Conservation (phyloP, 208 protist genomes). For the Zelonia costaricensis region DNA sequence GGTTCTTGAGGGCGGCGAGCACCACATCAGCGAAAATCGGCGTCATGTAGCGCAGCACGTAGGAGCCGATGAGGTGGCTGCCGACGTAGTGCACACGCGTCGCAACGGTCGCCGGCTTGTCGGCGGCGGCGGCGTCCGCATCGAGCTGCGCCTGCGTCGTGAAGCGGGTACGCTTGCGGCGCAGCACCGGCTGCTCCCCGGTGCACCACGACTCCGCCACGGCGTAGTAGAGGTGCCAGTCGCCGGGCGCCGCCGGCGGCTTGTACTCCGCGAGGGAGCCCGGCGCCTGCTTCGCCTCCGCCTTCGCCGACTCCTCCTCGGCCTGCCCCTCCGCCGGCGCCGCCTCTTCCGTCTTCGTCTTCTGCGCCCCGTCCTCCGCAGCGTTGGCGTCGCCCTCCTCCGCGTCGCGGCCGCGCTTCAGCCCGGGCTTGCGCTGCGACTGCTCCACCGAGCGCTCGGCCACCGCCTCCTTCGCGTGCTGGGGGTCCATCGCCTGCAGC, state of each 20-base stretch:
- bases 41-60: slow-evolving; percentile 63
- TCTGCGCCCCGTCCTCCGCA: slow-evolving; percentile 15
- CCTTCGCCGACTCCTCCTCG: not conserved
- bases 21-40: slow-evolving; percentile 75
- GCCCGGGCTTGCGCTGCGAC: slow-evolving; percentile 16
- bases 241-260: slow-evolving; percentile 25
- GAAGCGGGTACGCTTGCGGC: slow-evolving; percentile 14
- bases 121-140: slow-evolving; percentile 18
- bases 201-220: slow-evolving; percentile 54
- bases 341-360: slow-evolving; percentile 23
- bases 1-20: slow-evolving; percentile 41
- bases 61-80: slow-evolving; percentile 75
- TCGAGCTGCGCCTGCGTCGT: slow-evolving; percentile 16
- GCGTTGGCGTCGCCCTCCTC: slow-evolving; percentile 18
- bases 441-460: slow-evolving; percentile 21
- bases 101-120: slow-evolving; percentile 20
- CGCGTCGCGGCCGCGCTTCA: slow-evolving; percentile 43
- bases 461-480: slow-evolving; percentile 20
- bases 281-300: slow-evolving; percentile 15
- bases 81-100: slow-evolving; percentile 56
- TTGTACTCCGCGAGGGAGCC: slow-evolving; percentile 34
- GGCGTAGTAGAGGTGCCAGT: slow-evolving; percentile 74
- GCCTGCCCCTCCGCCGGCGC: slow-evolving; percentile 12
- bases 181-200: slow-evolving; percentile 24
- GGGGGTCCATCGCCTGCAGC: slow-evolving; percentile 51